Conservation (phyloP, 179 eudicot species). For the Amaranthus tricolor region DNA sequence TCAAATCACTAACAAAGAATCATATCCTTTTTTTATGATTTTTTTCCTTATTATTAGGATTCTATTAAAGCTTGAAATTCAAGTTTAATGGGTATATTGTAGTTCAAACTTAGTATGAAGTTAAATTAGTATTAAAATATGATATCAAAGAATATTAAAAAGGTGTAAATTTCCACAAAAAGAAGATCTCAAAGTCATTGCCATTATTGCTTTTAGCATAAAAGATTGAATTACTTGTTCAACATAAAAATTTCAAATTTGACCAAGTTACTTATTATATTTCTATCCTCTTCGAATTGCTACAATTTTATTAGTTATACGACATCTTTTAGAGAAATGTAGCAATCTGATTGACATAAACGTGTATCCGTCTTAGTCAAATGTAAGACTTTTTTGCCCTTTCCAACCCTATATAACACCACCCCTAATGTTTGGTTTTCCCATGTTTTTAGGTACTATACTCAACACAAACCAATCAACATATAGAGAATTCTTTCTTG, state of each 20-base stretch:
- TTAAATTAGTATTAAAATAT: background rate
- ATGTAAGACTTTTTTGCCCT: background rate
- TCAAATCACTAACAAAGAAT: constrained; percentile 24
- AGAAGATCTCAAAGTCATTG: background rate
- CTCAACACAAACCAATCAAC: background rate
- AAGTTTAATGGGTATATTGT: background rate
- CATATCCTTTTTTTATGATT: background rate
- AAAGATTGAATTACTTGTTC: constrained; percentile 21
- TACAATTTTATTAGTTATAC: too few species aligned
- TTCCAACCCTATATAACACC: constrained; percentile 11
- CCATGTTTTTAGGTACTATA: constrained; percentile 15
- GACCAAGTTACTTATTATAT: constrained; percentile 8
- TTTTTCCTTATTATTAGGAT: background rate
- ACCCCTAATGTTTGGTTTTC: constrained; percentile 23
- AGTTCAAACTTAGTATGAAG: background rate
- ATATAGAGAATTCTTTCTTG: background rate
- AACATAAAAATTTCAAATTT: constrained; percentile 5
- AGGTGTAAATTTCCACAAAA: background rate
- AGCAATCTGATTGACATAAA: too few species aligned
- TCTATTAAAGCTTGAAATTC: constrained; percentile 8
- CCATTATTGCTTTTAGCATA: background rate
- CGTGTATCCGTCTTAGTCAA: constrained; percentile 15
- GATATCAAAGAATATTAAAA: background rate
- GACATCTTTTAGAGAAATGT: too few species aligned
- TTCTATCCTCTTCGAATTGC: too few species aligned